phyloP scores from a whole-genome alignment of 2,329 filamentous ascomycete genomes.

The Diaporthe helianthi region DNA sequence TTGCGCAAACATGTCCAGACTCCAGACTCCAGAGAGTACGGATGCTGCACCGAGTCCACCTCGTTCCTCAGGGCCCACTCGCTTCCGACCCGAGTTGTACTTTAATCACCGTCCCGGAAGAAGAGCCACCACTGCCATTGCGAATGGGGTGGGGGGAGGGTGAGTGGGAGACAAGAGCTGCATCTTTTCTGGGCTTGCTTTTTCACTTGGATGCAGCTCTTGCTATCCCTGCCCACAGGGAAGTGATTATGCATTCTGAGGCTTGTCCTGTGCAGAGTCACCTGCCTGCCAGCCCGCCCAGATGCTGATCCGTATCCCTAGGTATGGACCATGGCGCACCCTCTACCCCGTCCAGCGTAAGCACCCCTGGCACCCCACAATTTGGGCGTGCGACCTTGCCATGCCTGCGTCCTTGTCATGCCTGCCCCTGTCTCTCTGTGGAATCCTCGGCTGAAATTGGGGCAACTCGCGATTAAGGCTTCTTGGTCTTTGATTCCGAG shows the following conservation, averaged over 20 bases:
- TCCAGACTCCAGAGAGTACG: neutral
- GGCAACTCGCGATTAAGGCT: constrained; percentile 27
- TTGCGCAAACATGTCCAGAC: neutral
- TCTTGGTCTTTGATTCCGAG: constrained; percentile 14
- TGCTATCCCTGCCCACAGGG: constrained; percentile 13
- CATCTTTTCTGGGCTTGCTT: neutral
- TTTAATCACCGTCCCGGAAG: constrained; percentile 16
- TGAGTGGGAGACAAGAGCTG: neutral
- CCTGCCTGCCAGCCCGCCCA: constrained; percentile 2
- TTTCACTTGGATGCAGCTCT: constrained; percentile 13
- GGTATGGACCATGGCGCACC: neutral
- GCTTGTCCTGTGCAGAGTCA: constrained; percentile 1
- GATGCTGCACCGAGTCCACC: constrained; percentile 8
- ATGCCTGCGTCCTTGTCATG: constrained; percentile 30
- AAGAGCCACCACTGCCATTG: constrained; percentile 1
- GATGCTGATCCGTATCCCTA: constrained; percentile 1
- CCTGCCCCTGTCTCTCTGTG: constrained; percentile 20
- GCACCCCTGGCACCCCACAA: constrained; percentile 30
- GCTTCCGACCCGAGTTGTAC: constrained; percentile 21
- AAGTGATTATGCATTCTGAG: constrained; percentile 6
- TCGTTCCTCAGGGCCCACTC: constrained; percentile 9
- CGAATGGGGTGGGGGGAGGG: neutral
- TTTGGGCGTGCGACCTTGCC: constrained; percentile 26
- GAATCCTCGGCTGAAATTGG: constrained; percentile 30
- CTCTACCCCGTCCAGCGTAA: neutral